Base-by-base conservation (phyloP, 2,329 filamentous ascomycete species). In the Nannizziopsis arthrosporioides region DNA sequence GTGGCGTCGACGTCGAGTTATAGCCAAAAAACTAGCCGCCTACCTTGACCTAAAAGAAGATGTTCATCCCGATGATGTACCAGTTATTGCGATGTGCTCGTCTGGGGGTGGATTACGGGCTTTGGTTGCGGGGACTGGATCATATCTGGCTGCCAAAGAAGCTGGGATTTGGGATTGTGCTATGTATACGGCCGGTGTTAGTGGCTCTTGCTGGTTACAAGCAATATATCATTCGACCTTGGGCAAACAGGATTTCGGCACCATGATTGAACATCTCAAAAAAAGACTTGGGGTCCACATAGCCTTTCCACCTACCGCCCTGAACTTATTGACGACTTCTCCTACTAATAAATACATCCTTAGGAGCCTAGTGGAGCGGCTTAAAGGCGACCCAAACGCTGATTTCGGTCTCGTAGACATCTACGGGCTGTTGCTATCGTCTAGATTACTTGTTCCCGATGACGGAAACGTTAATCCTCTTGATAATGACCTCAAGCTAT, bases 201-300 rank as follows among this genome's bases (percentile, higher is more conserved):
- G 88, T 61, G 92, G 92, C 0, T 93, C 85, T 54, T 96, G 92
- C 64, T 98, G 92, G 92, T 74, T 96, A 5, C 90, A 96, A 63
- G 75, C 85, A 0, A 73, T 98, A 3, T 94, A 85, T 61, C 81
- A 92, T 60, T 90, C 86, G 0, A 85, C 86, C 0, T 75, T 96
- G 49, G 76, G 82, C 0, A 73, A 75, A 12, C 78, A 81, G 47
- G 79, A 77, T 53, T 77, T 94, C 56, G 70, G 74, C 17, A 77
- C 73, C 34, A 73, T 94, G 15, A 77, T 95, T 35, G 78, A 89
- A 8, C 92, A 98, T 60, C 69, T 98, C 47, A 96, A 94, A 64
- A 77, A 81, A 43, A 78, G 92, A 19, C 75, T 95, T 3, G 82
- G 82, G 1, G 77, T 92, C 1, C 92, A 98, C 59, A 92, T 98